phyloP scores from a whole-genome alignment of 2,329 filamentous ascomycete genomes.

The Calonectria pauciramosa region DNA sequence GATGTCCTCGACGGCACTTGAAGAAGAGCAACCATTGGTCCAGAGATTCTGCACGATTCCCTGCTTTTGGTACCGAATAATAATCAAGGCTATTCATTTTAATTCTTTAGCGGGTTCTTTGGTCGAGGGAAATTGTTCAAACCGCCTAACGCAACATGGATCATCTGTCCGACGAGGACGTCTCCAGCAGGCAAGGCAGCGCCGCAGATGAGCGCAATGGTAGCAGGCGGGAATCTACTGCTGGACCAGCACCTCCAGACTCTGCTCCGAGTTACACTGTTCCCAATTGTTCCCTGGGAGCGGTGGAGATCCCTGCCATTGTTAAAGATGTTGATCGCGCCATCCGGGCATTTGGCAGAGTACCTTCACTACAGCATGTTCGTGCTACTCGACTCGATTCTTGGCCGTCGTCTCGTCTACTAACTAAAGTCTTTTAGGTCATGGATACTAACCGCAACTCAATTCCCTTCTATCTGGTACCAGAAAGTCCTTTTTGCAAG shows the following conservation, averaged over 20 bases:
- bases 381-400: constrained; percentile 26
- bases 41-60: background rate
- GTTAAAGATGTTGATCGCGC: constrained; percentile 60
- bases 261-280: constrained; percentile 53
- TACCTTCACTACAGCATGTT: constrained; percentile 55
- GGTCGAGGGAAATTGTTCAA: background rate
- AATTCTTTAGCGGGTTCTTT: background rate
- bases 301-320: constrained; percentile 60
- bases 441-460: constrained; percentile 64
- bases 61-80: background rate
- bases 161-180: constrained; percentile 34
- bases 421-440: constrained; percentile 53
- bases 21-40: background rate
- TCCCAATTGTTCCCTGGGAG: constrained; percentile 51
- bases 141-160: background rate
- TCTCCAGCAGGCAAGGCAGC: constrained; percentile 34
- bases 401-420: background rate
- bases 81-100: background rate
- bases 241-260: constrained; percentile 26
- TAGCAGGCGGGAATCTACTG: constrained; percentile 2
- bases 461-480: constrained; percentile 81
- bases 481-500: constrained; percentile 83
- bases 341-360: constrained; percentile 57
- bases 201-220: constrained; percentile 31
- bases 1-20: background rate